These are phyloP conservation scores for Solanum clarkiae DNA, from an alignment of 257 asterid species.

Conservation along the genomic window DNA sequence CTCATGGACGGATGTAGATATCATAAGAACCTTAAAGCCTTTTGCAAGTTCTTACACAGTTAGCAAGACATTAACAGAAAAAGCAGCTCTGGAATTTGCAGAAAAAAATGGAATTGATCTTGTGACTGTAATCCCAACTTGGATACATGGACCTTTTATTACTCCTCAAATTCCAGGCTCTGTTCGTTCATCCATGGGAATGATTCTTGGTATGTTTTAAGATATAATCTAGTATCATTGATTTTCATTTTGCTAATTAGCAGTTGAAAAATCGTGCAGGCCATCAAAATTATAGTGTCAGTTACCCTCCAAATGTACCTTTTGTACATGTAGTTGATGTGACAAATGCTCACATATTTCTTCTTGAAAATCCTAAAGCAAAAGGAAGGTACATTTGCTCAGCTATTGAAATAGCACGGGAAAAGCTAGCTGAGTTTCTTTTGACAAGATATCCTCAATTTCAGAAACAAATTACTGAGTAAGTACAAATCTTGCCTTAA, in stretches of 20 bases:
- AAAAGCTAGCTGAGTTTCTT: conserved; percentile 20
- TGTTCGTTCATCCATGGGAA: background rate
- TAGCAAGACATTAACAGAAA: conserved; percentile 39
- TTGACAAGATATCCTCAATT: conserved; percentile 10
- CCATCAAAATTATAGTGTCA: background rate
- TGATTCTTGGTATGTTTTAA: background rate
- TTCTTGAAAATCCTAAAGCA: conserved; percentile 19
- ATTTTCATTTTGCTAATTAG: background rate
- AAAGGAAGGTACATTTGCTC: conserved; percentile 41
- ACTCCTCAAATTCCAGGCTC: conserved; percentile 25
- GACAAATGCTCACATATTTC: conserved; percentile 24
- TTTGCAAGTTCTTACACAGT: conserved; percentile 21
- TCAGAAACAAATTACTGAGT: conserved; percentile 6
- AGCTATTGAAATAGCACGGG: conserved; percentile 12
- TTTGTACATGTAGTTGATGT: conserved; percentile 35
- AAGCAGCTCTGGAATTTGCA: conserved; percentile 31
- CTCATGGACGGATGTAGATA: conserved; percentile 17
- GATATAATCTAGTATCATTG: background rate
- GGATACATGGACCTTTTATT: conserved; percentile 45
- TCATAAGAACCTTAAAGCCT: background rate
- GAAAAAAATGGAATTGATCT: conserved; percentile 38
- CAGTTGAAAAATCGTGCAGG: background rate
- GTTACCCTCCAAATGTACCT: background rate
- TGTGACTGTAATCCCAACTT: conserved; percentile 32
- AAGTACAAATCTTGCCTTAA: background rate